A percentile compares a stretch with the other conserved stretches of the same genome.
These are phyloP conservation scores for Trichoderma sp. DNA, from an alignment of 2,329 filamentous ascomycete species.

Conservation along the genomic window DNA sequence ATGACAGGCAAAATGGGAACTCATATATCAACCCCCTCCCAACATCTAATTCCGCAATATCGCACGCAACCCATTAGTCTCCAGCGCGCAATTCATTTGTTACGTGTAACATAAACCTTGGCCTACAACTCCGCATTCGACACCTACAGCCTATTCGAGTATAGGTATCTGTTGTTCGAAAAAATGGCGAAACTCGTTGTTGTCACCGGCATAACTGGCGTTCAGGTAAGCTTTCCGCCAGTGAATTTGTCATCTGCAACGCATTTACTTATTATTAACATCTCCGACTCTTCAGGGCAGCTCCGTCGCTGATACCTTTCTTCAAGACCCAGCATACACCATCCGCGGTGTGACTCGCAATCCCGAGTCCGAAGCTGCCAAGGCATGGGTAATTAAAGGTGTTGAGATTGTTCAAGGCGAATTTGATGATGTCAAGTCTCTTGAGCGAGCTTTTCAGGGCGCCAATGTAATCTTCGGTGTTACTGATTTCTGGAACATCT, in stretches of 20 bases:
- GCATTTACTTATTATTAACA: not conserved
- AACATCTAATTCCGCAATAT: not conserved
- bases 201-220: constrained; percentile 9
- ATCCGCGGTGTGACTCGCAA: constrained; percentile 31
- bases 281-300: constrained; percentile 20
- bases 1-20: not conserved
- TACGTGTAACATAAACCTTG: not conserved
- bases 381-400: constrained; percentile 22
- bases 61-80: not conserved
- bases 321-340: constrained; percentile 23
- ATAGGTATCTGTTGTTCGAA: too few relatives aligned
- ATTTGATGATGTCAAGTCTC: constrained; percentile 22
- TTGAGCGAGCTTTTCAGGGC: constrained; percentile 27
- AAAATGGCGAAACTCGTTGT: constrained; percentile 7
- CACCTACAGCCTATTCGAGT: not conserved
- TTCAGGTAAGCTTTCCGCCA: not conserved
- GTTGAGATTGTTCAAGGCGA: constrained; percentile 28
- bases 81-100: not conserved
- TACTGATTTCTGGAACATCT: constrained; percentile 32
- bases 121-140: too few relatives aligned
- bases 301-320: constrained; percentile 24
- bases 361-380: constrained; percentile 22
- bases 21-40: not conserved
- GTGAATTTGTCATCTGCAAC: not conserved
- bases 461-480: constrained; percentile 31